Evolutionary conservation across 108 stramenopile species (phyloP).

Genomic region (Bacterosira constricta): DNA sequence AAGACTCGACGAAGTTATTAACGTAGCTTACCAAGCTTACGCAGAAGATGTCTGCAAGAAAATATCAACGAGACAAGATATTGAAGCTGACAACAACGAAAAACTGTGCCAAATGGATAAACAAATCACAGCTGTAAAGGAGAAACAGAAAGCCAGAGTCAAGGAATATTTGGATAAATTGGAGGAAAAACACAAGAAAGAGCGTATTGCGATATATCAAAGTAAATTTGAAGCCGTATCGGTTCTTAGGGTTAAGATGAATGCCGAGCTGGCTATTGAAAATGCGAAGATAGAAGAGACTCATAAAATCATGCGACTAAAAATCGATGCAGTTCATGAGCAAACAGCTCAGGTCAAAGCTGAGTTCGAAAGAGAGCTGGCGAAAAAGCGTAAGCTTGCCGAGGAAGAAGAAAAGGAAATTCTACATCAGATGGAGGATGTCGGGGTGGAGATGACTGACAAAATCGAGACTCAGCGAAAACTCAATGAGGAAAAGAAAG

Average conservation of each 20-base stretch:
- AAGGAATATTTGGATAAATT: constrained; percentile 17
- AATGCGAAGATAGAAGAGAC: constrained; percentile 26
- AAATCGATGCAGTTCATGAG: constrained; percentile 20
- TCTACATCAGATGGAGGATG: constrained; percentile 29
- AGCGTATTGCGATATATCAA: constrained; percentile 40
- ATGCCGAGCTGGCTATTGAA: constrained; percentile 34
- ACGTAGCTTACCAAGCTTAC: constrained; percentile 22
- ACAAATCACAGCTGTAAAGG: constrained; percentile 23
- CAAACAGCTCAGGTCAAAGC: constrained; percentile 30
- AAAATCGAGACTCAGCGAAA: constrained; percentile 24
- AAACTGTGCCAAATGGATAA: constrained; percentile 10
- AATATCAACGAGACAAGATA: constrained; percentile 13
- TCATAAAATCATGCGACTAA: constrained; percentile 25
- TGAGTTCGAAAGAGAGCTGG: constrained; percentile 29
- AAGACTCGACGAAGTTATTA: constrained; percentile 28
- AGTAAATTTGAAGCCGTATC: constrained; percentile 35
- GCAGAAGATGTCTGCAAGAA: constrained; percentile 19
- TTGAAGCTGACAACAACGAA: constrained; percentile 7
- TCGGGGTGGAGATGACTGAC: constrained; percentile 22
- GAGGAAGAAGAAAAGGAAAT: constrained; percentile 31
- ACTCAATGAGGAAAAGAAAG: constrained; percentile 7
- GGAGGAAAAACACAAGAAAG: constrained; percentile 33
- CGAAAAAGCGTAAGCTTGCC: constrained; percentile 12
- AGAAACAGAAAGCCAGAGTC: constrained; percentile 20
- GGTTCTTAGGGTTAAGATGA: constrained; percentile 20